Evolutionary conservation across 129 eudicot genomes (phyloP).

Genomic region (Flaveria linearis): DNA sequence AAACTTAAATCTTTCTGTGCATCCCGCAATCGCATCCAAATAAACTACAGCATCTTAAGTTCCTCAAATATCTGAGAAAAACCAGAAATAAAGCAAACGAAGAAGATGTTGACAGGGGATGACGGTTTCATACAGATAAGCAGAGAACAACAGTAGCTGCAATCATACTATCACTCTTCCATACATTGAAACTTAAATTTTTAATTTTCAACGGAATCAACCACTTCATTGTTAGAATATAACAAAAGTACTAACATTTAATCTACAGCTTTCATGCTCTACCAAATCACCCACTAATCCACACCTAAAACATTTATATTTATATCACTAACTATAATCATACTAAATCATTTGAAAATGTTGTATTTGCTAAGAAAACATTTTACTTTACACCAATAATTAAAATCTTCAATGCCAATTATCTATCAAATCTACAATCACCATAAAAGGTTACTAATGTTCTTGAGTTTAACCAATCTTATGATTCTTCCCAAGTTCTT

Average conservation of each 20-base stretch:
- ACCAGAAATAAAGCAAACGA: not conserved
- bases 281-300: too few species aligned
- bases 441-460: too few species aligned
- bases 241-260: conserved; percentile 7
- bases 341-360: too few species aligned
- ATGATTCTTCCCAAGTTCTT: too few species aligned
- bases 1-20: conserved; percentile 88
- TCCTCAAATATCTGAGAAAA: conserved; percentile 69
- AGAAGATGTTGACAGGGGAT: not conserved
- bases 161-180: not conserved
- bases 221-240: not conserved
- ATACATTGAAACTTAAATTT: conserved; percentile 2
- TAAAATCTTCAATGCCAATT: too few species aligned
- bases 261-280: not conserved
- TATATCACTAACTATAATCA: too few species aligned
- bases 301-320: too few species aligned
- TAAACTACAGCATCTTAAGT: conserved; percentile 67
- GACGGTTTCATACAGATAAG: not conserved
- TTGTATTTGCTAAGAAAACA: too few species aligned
- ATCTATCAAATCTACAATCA: too few species aligned
- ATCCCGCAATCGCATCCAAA: conserved; percentile 93
- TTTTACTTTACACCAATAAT: too few species aligned
- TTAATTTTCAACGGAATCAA: not conserved
- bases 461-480: too few species aligned
- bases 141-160: conserved; percentile 7